Evolutionary conservation across 2,329 filamentous ascomycete genomes (phyloP), one percentile per base, ranked within the genome.

Genomic region (Raffaelea arxii): DNA sequence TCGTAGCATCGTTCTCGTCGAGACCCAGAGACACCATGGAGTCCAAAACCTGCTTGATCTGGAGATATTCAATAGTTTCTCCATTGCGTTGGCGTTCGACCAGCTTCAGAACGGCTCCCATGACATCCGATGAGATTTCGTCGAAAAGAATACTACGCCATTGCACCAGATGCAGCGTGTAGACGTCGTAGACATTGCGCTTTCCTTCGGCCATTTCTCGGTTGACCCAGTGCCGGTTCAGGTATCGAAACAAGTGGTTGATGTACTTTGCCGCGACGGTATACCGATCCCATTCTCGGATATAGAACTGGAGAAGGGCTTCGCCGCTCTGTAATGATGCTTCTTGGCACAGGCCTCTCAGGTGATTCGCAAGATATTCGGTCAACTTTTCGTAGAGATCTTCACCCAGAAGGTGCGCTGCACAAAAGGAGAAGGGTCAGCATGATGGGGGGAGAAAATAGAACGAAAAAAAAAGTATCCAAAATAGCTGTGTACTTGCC

Each of bases 171-270:
- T 98, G 92, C 30, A 98, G 70, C 1, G 92, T 98, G 66, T 98
- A 98, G 41, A 98, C 92, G 63, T 98, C 92, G 64, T 94, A 97
- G 7, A 97, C 86, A 58, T 91, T 86, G 71, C 97, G 96, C 70
- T 98, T 97, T 27, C 92, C 92, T 65, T 98, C 92, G 53, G 98
- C 92, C 68, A 98, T 95, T 68, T 98, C 92, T 25, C 92, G 78
- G 74, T 96, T 98, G 2, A 98, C 92, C 92, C 94, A 98, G 67
- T 98, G 92, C 25, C 92, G 80, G 61, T 98, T 98, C 23, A 98
- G 78, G 61, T 98, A 98, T 46, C 84, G 75, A 72, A 98, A 98
- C 7, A 98, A 71, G 62, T 98, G 91, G 65, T 98, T 94, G 63
- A 96, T 92, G 68, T 94, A 98, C 65, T 94, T 94, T 49, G 90